These are phyloP conservation scores for Nakazawaea molendinolei DNA, from an alignment of 805 yeast genomes.

Conservation along the genomic window DNA sequence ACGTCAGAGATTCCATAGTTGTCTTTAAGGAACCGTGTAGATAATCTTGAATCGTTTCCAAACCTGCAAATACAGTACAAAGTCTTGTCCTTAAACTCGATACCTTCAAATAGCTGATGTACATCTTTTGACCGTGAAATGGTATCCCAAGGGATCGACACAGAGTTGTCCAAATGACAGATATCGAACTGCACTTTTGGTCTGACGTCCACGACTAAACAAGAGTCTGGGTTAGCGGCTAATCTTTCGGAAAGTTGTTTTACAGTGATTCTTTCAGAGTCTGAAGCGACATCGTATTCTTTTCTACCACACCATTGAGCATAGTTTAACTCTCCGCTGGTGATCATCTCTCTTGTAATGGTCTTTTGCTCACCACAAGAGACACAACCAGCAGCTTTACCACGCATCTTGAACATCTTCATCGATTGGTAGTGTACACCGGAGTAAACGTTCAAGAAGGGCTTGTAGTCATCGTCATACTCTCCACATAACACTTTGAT, in stretches of 20 bases:
- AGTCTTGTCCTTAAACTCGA: constrained; percentile 14
- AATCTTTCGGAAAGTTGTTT: constrained; percentile 22
- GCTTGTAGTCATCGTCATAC: constrained; percentile 53
- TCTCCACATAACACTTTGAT: constrained; percentile 61
- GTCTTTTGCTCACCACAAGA: constrained; percentile 54
- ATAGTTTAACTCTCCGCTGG: constrained; percentile 49
- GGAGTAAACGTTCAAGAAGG: constrained; percentile 62
- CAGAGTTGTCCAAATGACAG: constrained; percentile 49
- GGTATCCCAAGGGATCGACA: constrained; percentile 57
- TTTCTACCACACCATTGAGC: constrained; percentile 65
- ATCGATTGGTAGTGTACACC: constrained; percentile 63
- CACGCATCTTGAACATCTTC: constrained; percentile 75
- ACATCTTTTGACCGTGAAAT: too few species aligned
- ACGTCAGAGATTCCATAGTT: constrained; percentile 42
- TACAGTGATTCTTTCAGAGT: constrained; percentile 40
- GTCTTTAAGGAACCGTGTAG: constrained; percentile 50
- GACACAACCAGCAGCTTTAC: constrained; percentile 49
- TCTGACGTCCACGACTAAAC: constrained; percentile 72
- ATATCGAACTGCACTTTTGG: constrained; percentile 72
- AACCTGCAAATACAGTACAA: constrained; percentile 71
- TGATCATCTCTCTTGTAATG: constrained; percentile 42
- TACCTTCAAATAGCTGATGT: too few species aligned
- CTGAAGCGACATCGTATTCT: constrained; percentile 37
- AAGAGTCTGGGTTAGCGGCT: constrained; percentile 18
- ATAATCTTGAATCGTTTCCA: constrained; percentile 88